phyloP scores from a whole-genome alignment of 352 stramenopile species.

The Pythium brassicae region DNA sequence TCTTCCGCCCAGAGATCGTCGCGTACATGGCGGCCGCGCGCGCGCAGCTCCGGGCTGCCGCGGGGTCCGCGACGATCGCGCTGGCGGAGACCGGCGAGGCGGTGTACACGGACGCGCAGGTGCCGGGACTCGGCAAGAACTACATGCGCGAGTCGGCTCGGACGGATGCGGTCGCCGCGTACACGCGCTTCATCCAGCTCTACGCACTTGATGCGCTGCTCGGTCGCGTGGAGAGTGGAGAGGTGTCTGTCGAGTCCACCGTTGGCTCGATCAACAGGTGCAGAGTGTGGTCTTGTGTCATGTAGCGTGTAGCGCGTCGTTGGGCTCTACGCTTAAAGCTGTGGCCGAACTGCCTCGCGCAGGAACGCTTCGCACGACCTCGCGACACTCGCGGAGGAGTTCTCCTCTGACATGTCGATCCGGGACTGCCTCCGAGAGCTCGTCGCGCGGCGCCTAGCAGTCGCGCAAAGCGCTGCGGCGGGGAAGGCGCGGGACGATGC shows the following conservation, averaged over 20 bases:
- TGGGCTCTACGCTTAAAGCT: background rate
- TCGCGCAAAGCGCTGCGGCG: slow-evolving; percentile 53
- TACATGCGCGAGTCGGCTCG: slow-evolving; percentile 77
- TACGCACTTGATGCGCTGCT: slow-evolving; percentile 67
- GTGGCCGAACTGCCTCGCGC: background rate
- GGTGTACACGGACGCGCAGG: slow-evolving; percentile 76
- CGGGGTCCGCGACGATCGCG: slow-evolving; percentile 32
- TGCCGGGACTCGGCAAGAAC: slow-evolving; percentile 75
- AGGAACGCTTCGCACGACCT: slow-evolving; percentile 31
- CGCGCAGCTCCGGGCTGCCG: slow-evolving; percentile 23
- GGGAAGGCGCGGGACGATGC: slow-evolving; percentile 72
- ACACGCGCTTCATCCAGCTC: slow-evolving; percentile 82
- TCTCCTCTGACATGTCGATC: slow-evolving; percentile 26
- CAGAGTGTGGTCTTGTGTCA: background rate
- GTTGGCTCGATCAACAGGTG: slow-evolving; percentile 34
- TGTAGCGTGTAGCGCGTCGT: background rate
- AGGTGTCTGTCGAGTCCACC: slow-evolving; percentile 21
- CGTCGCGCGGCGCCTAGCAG: slow-evolving; percentile 39
- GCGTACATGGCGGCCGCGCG: slow-evolving; percentile 73
- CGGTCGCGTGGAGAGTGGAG: slow-evolving; percentile 22
- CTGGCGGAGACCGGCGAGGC: slow-evolving; percentile 34
- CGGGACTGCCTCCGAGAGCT: slow-evolving; percentile 58
- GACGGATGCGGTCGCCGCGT: slow-evolving; percentile 49
- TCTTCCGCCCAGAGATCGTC: slow-evolving; percentile 77
- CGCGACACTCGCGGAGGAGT: slow-evolving; percentile 40